These are phyloP conservation scores for Calonectria multiphialidica DNA, from an alignment of 2,329 filamentous ascomycete species.

Conservation along the genomic window DNA sequence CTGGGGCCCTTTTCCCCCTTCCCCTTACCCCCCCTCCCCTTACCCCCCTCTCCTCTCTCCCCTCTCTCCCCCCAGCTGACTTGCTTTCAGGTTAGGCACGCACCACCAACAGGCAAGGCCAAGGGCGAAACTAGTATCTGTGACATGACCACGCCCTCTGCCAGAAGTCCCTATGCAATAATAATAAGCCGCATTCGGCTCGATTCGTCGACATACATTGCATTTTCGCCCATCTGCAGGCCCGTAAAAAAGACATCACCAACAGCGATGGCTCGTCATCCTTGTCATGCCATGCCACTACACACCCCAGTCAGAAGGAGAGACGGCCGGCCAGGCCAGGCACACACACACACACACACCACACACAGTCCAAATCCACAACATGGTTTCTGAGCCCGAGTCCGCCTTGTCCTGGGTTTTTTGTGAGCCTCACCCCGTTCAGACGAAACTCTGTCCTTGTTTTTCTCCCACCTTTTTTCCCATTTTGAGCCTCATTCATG, in stretches of 20 bases:
- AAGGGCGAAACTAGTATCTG: not conserved
- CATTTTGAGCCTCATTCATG: not conserved
- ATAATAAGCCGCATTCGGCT: slow-evolving; percentile 4
- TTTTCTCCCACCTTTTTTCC: not conserved
- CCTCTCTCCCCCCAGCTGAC: not conserved
- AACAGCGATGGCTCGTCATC: slow-evolving; percentile 23
- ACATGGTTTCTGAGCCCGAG: slow-evolving; percentile 20
- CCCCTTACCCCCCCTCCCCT: not conserved
- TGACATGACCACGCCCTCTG: not conserved
- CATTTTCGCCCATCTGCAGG: slow-evolving; percentile 2
- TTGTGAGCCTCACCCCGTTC: slow-evolving; percentile 6
- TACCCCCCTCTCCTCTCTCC: not conserved
- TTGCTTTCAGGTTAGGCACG: not conserved
- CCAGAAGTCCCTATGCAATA: slow-evolving; percentile 11
- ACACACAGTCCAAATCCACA: slow-evolving; percentile 12
- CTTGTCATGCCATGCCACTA: slow-evolving; percentile 23
- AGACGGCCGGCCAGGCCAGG: slow-evolving; percentile 6
- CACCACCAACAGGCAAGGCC: not conserved
- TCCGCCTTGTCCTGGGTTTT: slow-evolving; percentile 2
- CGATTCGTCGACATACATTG: slow-evolving; percentile 7
- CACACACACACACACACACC: slow-evolving; percentile 18
- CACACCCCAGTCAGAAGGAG: slow-evolving; percentile 13
- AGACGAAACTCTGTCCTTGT: not conserved
- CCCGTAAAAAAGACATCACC: slow-evolving; percentile 10
- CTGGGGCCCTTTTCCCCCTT: not conserved